Base-by-base conservation (phyloP, 1,139 yeast species). In the Yamadazyma taylorii region DNA sequence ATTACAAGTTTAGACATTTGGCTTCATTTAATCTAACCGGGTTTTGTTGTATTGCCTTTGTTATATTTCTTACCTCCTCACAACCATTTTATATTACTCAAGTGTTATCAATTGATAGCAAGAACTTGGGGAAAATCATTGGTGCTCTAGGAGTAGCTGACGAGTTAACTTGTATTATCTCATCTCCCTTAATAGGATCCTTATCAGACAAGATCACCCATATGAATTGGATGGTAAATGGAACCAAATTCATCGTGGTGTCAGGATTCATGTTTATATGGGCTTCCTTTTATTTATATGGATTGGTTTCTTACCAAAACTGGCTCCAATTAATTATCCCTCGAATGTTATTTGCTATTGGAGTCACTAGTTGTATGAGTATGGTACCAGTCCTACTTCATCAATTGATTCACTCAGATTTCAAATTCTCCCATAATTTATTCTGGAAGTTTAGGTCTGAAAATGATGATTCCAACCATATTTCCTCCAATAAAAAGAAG, bases 21-120 rank as follows among this genome's bases (percentile, higher is more conserved):
- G 14, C 52, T 13, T 58, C 60, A 10, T 58, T 61, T 42, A 56
- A 55, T 32, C 45, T 51, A 14, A 48, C 69, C 3, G 73, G 70
- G 37, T 78, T 80, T 50, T 69, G 73, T 24, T 68, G 80, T 33
- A 75, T 83, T 23, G 67, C 86, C 3, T 65, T 80, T 36, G 78
- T 80, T 32, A 88, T 83, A n/a, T 83, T 82, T 51, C 57, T 82
- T 35, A 69, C 81, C 24, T 73, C 87, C 5, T 76, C 87, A 1
- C 89, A 82, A 60, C 79, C 89, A 3, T 82, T 81, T 52, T 80
- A 75, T 53, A 63, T 83, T 27, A 68, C 78, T 4, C 81, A 79
- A 48, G 75, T 79, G 1, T 58, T 81, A 13, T 75, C 75, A 0
- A 58, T 75, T 8, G 53, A 58, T 12, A 56, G 66, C 5, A 53